Conservation (phyloP, 768 basidiomycete species). For the Calvatia gigantea region DNA sequence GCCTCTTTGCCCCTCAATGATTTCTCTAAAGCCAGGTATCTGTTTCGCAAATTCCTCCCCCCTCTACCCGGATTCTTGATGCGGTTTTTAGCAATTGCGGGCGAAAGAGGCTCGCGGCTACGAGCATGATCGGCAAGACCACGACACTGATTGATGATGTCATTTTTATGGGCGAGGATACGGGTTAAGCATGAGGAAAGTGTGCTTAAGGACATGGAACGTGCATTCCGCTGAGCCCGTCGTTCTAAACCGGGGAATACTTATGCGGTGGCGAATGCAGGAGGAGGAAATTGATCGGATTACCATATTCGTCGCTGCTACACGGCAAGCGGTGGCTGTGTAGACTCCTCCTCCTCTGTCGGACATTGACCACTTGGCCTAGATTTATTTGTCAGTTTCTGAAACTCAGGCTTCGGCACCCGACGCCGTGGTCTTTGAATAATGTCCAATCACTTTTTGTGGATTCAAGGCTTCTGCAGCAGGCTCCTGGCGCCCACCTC, state of each 20-base stretch:
- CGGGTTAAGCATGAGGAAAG: neutral
- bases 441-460: neutral
- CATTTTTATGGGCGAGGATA: neutral
- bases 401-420: neutral
- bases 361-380: neutral
- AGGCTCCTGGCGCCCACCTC: neutral
- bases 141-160: neutral
- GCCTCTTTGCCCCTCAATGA: constrained; percentile 12
- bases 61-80: neutral
- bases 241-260: neutral
- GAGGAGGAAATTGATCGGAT: neutral
- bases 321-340: constrained; percentile 2
- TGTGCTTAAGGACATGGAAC: neutral
- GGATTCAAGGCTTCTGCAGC: neutral
- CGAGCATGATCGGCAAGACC: neutral
- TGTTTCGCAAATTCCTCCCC: constrained; percentile 7
- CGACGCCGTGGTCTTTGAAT: neutral
- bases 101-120: neutral
- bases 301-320: neutral
- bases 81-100: neutral
- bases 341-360: neutral
- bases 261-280: neutral
- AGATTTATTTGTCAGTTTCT: neutral
- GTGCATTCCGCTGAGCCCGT: neutral
- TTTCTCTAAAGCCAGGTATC: constrained; percentile 4